Conservation (phyloP, 768 basidiomycete genomes). For the Leccinum pellstonianum region DNA sequence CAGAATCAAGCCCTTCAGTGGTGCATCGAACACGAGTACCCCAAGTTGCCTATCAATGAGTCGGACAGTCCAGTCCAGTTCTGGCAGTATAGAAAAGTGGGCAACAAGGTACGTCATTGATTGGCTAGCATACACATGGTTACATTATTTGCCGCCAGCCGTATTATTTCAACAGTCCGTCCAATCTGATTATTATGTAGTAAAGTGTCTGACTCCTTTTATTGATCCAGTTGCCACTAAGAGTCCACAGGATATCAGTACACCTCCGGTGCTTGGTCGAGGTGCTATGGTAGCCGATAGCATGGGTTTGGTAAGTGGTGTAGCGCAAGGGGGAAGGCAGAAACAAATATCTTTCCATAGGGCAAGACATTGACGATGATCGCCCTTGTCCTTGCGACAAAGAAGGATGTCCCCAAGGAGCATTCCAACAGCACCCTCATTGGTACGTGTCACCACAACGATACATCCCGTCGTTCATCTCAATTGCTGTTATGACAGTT, state of each 20-base stretch:
- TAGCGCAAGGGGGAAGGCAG: neutral
- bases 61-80: slow-evolving; percentile 81
- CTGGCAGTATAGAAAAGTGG: slow-evolving; percentile 70
- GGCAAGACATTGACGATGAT: slow-evolving; percentile 93
- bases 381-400: slow-evolving; percentile 76
- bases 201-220: neutral
- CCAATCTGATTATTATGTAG: neutral
- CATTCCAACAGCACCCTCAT: slow-evolving; percentile 76
- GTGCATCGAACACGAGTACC: slow-evolving; percentile 82
- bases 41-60: slow-evolving; percentile 63
- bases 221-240: slow-evolving; percentile 69
- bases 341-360: slow-evolving; percentile 33
- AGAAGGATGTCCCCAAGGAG: slow-evolving; percentile 52
- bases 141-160: slow-evolving; percentile 30
- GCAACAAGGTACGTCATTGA: slow-evolving; percentile 46
- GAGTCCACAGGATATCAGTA: slow-evolving; percentile 59
- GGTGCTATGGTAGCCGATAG: slow-evolving; percentile 91
- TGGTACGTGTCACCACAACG: slow-evolving; percentile 40
- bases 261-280: slow-evolving; percentile 62
- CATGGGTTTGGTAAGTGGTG: slow-evolving; percentile 62
- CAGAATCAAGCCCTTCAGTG: slow-evolving; percentile 84
- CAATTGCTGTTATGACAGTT: slow-evolving; percentile 42
- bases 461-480: neutral
- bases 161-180: slow-evolving; percentile 70
- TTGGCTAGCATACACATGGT: neutral